These are phyloP conservation scores for Beauveria australis DNA, from an alignment of 2,329 filamentous ascomycete species.

Conservation along the genomic window DNA sequence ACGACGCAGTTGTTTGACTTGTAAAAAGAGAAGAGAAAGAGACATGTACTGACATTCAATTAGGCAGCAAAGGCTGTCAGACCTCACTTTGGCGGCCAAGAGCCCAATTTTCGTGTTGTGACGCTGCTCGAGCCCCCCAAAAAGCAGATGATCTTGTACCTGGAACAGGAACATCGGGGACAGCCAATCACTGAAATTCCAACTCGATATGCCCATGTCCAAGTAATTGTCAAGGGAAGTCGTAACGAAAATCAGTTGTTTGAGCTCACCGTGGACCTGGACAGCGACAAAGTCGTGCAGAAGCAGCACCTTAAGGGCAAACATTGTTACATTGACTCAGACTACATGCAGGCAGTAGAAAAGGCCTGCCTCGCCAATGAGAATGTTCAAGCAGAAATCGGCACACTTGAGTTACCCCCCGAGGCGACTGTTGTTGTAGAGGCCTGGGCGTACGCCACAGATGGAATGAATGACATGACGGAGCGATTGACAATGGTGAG, in stretches of 20 bases:
- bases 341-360: constrained; percentile 40
- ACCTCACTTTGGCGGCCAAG: constrained; percentile 15
- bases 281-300: constrained; percentile 11
- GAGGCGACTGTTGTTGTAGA: constrained; percentile 39
- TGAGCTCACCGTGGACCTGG: constrained; percentile 24
- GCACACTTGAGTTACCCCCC: constrained; percentile 33
- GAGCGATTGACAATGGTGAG: constrained; percentile 40
- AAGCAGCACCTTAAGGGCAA: constrained; percentile 29
- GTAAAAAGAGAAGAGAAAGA: neutral
- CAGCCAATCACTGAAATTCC: constrained; percentile 14
- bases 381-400: constrained; percentile 34
- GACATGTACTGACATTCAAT: neutral
- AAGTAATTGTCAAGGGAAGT: constrained; percentile 21
- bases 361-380: constrained; percentile 35
- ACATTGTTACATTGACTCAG: constrained; percentile 39
- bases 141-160: constrained; percentile 34
- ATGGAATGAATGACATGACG: constrained; percentile 43
- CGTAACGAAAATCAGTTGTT: constrained; percentile 17
- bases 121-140: constrained; percentile 43
- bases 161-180: constrained; percentile 31
- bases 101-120: constrained; percentile 39
- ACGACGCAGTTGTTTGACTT: neutral
- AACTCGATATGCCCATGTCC: constrained; percentile 30
- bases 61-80: constrained; percentile 19
- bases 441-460: constrained; percentile 47